Evolutionary conservation across 352 stramenopile genomes (phyloP), one percentile per base, ranked within the genome.

Genomic region (Phytophthora ohioensis): DNA sequence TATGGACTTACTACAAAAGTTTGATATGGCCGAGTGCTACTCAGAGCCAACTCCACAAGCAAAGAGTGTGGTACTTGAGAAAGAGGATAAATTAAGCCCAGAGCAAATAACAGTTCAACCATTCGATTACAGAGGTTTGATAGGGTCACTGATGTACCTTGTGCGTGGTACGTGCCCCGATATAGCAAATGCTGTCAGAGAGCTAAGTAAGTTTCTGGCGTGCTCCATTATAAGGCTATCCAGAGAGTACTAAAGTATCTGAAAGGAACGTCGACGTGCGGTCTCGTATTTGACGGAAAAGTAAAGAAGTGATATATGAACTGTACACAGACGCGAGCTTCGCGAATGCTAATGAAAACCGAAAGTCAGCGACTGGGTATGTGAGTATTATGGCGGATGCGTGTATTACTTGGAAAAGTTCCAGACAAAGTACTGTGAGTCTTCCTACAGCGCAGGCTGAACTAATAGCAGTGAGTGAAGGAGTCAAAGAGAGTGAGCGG

Each of bases 371-470:
- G 8, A 39, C 34, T 55, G 57, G 21, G 45, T 64, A 56, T 54
- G 43, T 64, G 4, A 56, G 43, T 38, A 64, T 64, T 39, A 64
- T 39, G 32, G 43, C 57, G 31, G 21, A 55, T 64, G 32, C 56
- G 13, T 64, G 34, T 39, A 48, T 64, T 56, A 27, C 21, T 27
- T 27, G 21, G 21, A 27, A 27, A 27, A 27, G 21, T 27, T 27
- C 21, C 1, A 27, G 21, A 27, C 21, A 27, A 27, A 27, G 21
- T 27, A 27, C 21, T 27, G 21, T 27, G 21, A 27, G 21, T 36
- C 53, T 71, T 3, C 43, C 66, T 30, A 71, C 55, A 42, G 55
- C 64, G 34, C 53, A 71, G 30, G 17, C 47, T 30, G 64, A 71
- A 39, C 11, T 65, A 39, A 65, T 70, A n/a, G 54, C 63, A 11